Percentiles rank a stretch among this genome's conserved stretches.
These are phyloP conservation scores for Trichoderma pleuroti DNA, from an alignment of 2,329 filamentous ascomycete genomes.

Conservation along the genomic window DNA sequence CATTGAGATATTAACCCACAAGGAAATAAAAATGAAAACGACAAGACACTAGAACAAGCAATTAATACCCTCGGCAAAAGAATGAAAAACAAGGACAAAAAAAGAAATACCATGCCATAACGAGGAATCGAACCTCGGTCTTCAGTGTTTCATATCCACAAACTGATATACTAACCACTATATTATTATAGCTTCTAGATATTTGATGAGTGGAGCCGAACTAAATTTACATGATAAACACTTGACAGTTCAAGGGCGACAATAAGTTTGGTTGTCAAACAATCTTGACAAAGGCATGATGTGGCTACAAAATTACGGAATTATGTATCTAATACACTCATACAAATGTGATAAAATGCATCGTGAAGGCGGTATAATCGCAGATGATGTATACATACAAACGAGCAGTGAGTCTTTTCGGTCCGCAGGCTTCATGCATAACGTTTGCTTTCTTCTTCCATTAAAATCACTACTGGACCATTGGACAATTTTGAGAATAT, in stretches of 20 bases:
- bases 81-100: background rate
- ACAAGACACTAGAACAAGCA: background rate
- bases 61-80: background rate
- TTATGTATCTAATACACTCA: background rate
- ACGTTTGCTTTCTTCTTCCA: background rate
- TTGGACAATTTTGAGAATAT: background rate
- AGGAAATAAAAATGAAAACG: background rate
- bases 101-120: constrained; percentile 21
- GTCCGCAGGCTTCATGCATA: background rate
- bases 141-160: constrained; percentile 30
- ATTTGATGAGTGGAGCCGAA: background rate
- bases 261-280: background rate
- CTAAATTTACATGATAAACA: background rate
- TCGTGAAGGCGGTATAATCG: background rate
- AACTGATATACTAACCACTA: constrained; percentile 32
- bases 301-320: background rate
- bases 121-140: constrained; percentile 33
- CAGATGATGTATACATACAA: background rate
- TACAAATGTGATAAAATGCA: too few species aligned
- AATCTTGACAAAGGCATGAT: background rate
- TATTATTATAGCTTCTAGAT: constrained; percentile 25
- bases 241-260: background rate
- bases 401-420: background rate
- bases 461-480: background rate
- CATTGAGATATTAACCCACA: background rate